Conservation (phyloP, 176 grass and related monocot genomes). For the Zizania latifolia region DNA sequence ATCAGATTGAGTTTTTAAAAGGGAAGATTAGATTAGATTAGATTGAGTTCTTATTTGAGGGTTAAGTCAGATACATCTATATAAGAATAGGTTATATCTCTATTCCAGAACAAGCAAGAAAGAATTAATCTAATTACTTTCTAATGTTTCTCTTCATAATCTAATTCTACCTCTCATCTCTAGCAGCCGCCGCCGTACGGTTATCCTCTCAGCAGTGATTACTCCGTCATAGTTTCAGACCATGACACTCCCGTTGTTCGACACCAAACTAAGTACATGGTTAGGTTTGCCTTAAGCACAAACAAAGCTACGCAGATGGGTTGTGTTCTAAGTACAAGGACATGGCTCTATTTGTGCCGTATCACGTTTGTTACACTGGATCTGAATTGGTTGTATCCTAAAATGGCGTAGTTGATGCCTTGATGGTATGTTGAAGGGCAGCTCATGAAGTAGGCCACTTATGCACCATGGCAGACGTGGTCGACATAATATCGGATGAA, state of each 20-base stretch:
- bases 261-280: not conserved
- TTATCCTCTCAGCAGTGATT: no score
- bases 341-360: not conserved
- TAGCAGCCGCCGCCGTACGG: no score
- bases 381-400: not conserved
- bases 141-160: no score
- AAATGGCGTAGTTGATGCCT: not conserved
- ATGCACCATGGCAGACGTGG: not conserved
- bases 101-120: no score
- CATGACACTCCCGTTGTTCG: not conserved
- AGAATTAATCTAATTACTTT: no score
- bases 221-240: no score
- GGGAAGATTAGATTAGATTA: no score
- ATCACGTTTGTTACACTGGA: not conserved
- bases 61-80: no score
- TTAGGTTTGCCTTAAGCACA: not conserved
- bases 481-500: not conserved
- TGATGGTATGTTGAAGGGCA: not conserved
- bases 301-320: conserved; percentile 5
- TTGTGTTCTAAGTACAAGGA: not conserved
- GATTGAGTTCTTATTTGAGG: no score
- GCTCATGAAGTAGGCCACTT: not conserved
- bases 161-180: no score
- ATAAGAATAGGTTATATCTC: no score
- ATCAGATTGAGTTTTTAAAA: no score